Evolutionary conservation across 2,329 filamentous ascomycete species (phyloP).

Genomic region (Colletotrichum lentis): DNA sequence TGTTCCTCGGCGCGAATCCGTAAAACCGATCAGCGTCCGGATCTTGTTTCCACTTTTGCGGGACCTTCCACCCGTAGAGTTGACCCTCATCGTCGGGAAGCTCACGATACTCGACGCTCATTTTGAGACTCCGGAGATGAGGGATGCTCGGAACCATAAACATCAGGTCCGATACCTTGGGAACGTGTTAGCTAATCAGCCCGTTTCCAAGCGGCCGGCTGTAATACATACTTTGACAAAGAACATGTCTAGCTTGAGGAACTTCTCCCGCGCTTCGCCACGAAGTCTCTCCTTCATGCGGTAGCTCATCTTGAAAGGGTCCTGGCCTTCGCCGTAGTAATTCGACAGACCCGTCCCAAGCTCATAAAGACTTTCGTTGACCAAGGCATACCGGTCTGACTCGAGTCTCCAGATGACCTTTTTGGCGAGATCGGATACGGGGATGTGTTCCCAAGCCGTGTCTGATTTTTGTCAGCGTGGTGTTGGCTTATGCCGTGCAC

Average conservation of each 20-base stretch:
- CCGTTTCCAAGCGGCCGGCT: no score
- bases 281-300: conserved; percentile 57
- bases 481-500: no score
- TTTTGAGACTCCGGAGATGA: conserved; percentile 64
- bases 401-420: conserved; percentile 67
- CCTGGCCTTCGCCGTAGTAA: conserved; percentile 58
- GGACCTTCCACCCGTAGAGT: conserved; percentile 51
- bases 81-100: conserved; percentile 61
- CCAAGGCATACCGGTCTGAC: conserved; percentile 64
- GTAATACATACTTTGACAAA: conserved; percentile 66
- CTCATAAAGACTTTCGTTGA: conserved; percentile 58
- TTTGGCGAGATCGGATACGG: conserved; percentile 64
- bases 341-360: conserved; percentile 62
- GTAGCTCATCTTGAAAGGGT: conserved; percentile 56
- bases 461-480: conserved; percentile 50
- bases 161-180: conserved; percentile 68
- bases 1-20: conserved; percentile 64
- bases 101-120: conserved; percentile 68
- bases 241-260: conserved; percentile 68
- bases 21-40: conserved; percentile 61
- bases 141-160: conserved; percentile 64
- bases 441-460: conserved; percentile 65
- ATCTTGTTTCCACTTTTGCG: conserved; percentile 67
- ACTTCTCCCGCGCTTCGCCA: conserved; percentile 60
- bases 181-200: conserved; percentile 35